Evolutionary conservation across 768 basidiomycete genomes (phyloP), one percentile per base, ranked within the genome.

Genomic region (Pisolithus microcarpus): DNA sequence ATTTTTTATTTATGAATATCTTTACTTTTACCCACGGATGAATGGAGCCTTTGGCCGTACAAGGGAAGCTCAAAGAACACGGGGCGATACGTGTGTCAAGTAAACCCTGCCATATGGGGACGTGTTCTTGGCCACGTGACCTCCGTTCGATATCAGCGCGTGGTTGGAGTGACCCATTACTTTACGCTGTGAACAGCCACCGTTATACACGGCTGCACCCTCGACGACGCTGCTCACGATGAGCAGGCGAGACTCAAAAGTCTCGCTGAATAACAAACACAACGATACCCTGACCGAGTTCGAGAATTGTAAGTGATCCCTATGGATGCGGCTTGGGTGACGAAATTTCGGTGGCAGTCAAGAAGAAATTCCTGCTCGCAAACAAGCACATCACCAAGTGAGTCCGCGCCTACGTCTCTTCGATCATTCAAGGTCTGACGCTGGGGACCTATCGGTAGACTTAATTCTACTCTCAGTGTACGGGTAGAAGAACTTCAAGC

Each of bases 321-420:
- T 43, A 47, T 53, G 37, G 7, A n/a, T 18, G 38, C 31, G 10
- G 18, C 5, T 37, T 50, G 63, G 13, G 18, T 4, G 21, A 6
- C 30, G 13, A n/a, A 44, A 64, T 55, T 18, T 46, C 31, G 61
- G 66, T 75, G 67, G 67, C 64, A 91, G 89, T 91, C 75, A 91
- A 91, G 82, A 89, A 88, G 82, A 91, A 89, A 72, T 91, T 90
- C 61, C 75, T 91, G 19, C 82, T 90, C 53, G 87, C 88, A 52
- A 91, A 91, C 71, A 91, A 90, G 69, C 89, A 91, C 70, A 91
- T 91, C 64, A 90, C 89, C 23, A 91, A 91, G 88, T 90, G 58
- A 37, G 78, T 65, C 34, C 43, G 16, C 26, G 50, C 49, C 48
- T 45, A 47, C n/a, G 28, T 46, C 21, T 39, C n/a, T 43, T 46